Conservation (phyloP, 2,329 filamentous ascomycete genomes). For the Periconia sp. region DNA sequence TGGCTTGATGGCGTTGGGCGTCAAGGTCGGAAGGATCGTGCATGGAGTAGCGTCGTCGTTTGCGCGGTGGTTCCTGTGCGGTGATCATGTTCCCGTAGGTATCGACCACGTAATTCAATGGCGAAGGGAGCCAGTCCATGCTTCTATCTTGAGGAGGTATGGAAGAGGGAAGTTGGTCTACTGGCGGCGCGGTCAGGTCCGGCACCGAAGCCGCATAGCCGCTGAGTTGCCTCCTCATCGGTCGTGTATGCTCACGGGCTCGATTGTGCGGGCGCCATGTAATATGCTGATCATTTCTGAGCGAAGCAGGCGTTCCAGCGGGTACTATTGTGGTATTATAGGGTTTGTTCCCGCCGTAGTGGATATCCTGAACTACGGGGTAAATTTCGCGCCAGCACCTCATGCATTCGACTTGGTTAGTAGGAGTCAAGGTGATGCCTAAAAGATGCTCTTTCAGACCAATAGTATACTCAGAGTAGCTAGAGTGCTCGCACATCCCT, state of each 20-base stretch:
- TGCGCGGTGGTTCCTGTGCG: slow-evolving; percentile 2
- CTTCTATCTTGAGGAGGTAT: not conserved
- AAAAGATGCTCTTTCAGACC: slow-evolving; percentile 15
- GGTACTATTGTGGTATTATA: not conserved
- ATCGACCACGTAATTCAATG: slow-evolving; percentile 12
- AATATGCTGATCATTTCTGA: not conserved
- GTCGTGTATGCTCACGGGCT: slow-evolving; percentile 3
- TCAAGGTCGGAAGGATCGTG: not conserved
- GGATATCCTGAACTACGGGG: slow-evolving; percentile 5
- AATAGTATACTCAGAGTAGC: slow-evolving; percentile 20
- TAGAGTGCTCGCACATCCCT: slow-evolving; percentile 32
- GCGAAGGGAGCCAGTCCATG: not conserved
- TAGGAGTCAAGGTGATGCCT: not conserved
- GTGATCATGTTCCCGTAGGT: slow-evolving; percentile 21
- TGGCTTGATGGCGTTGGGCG: not conserved
- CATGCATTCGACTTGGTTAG: slow-evolving; percentile 29
- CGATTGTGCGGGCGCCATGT: slow-evolving; percentile 6
- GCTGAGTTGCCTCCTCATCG: not conserved
- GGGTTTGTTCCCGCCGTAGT: not conserved
- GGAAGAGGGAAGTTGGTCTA: not conserved
- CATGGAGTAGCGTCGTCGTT: slow-evolving; percentile 10
- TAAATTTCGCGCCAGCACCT: slow-evolving; percentile 31
- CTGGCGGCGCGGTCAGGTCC: not conserved
- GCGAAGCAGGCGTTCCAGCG: not conserved
- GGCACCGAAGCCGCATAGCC: not conserved